phyloP scores from a whole-genome alignment of 1,284 basidiomycete species.

The Acaromyces ingoldii region DNA sequence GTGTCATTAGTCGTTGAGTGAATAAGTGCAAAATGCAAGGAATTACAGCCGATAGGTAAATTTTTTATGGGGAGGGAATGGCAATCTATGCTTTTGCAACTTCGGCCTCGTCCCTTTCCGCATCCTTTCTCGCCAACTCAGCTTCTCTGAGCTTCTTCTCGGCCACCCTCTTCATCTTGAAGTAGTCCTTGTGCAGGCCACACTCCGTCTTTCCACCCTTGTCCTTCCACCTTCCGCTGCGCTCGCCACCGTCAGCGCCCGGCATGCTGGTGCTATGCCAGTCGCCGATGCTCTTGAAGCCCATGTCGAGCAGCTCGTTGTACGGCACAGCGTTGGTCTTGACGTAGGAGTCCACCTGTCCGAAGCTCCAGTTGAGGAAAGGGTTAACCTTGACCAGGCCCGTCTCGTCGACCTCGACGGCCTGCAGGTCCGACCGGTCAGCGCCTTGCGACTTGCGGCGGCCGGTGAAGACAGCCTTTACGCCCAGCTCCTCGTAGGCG shows the following conservation, averaged over 20 bases:
- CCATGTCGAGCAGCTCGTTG: constrained; percentile 81
- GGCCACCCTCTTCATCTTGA: constrained; percentile 38
- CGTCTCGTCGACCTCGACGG: constrained; percentile 84
- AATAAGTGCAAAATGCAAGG: too few species aligned
- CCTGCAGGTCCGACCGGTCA: constrained; percentile 73
- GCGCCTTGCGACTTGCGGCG: constrained; percentile 86
- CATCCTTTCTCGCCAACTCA: constrained; percentile 28
- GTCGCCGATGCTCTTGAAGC: constrained; percentile 91
- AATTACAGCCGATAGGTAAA: too few species aligned
- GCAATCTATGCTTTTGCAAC: too few species aligned
- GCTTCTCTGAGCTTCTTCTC: constrained; percentile 47
- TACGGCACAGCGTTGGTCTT: constrained; percentile 77
- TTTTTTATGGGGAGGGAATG: too few species aligned
- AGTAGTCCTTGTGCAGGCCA: constrained; percentile 66
- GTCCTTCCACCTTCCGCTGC: constrained; percentile 86
- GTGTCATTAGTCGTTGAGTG: too few species aligned
- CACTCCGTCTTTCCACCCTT: constrained; percentile 85
- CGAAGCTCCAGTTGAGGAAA: constrained; percentile 82
- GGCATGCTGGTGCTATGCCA: constrained; percentile 81
- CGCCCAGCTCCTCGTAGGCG: constrained; percentile 75
- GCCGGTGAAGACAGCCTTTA: constrained; percentile 87
- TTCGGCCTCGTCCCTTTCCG: constrained; percentile 31
- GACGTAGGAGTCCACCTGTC: constrained; percentile 79
- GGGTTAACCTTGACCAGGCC: constrained; percentile 94
- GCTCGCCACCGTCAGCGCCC: constrained; percentile 66